Base-by-base conservation (phyloP, 208 protist species). In the Leishmania tropica region DNA sequence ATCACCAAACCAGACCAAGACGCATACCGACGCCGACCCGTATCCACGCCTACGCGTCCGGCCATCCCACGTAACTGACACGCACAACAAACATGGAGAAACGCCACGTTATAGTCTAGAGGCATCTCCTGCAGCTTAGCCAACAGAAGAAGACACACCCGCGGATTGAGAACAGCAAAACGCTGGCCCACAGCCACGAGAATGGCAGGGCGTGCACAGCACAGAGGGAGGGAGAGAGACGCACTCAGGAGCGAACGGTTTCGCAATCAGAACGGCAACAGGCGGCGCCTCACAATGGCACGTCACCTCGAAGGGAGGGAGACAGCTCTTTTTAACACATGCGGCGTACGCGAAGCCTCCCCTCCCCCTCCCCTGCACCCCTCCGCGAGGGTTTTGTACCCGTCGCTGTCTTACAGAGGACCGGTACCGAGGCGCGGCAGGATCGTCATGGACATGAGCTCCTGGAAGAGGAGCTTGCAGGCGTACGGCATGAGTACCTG, bases 391-490 rank as follows among this genome's bases (percentile, higher is more conserved):
- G 37, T 71, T 15, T n/a, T 71, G 31, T 37, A 10, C 65, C 40
- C 40, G 65, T 28, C 19, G 19, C 37, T 28, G 17, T 5, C 2
- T 75, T 83, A 93, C 62, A 93, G 75, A 19, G 85, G 85, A 24
- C 87, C 89, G 31, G 84, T 92, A 6, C 84, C 78, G 31, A 89
- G 67, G 24, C 86, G 81, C 15, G 86, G 85, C 24, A 89, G 79
- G 62, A 99, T 99, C 74, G 98, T 98, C 99, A 99, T 99, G 19
- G 96, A 95, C 88, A 99, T 94, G 21, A 99, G 89, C 89, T 99
- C 99, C 87, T 99, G 99, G 90, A 99, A 99, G 28, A 99, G 91
- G 17, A 99, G 95, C 92, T 99, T 99, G 88, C 96, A 99, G 1
- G 99, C 99, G 87, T 99, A 99, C 8, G 99, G 99, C 60, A 99